phyloP scores from a whole-genome alignment of 2,329 filamentous ascomycete species.

The Cytospora paraplurivora region DNA sequence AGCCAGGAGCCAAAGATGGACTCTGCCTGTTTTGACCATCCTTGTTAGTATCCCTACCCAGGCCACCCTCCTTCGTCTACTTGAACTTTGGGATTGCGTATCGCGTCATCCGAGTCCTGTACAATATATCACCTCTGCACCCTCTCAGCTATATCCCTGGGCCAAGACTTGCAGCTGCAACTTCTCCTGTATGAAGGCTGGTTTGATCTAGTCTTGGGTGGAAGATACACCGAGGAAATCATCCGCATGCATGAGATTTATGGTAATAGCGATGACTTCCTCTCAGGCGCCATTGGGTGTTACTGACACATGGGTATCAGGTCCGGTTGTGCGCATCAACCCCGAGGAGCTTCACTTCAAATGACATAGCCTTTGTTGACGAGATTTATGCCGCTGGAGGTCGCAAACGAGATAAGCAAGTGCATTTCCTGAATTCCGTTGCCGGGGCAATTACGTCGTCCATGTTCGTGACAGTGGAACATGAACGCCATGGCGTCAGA shows the following conservation, averaged over 20 bases:
- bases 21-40: too few species aligned
- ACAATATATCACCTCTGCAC: conserved; percentile 45
- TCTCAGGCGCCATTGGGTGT: too few species aligned
- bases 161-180: conserved; percentile 40
- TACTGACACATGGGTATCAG: neutral
- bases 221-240: conserved; percentile 41
- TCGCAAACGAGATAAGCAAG: conserved; percentile 13
- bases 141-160: conserved; percentile 43
- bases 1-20: too few species aligned
- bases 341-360: conserved; percentile 22
- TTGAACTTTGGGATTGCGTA: too few species aligned
- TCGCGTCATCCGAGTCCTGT: conserved; percentile 26
- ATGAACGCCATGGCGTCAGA: neutral
- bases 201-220: conserved; percentile 41
- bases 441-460: too few species aligned
- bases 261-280: conserved; percentile 31
- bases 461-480: too few species aligned
- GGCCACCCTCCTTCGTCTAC: too few species aligned
- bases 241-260: conserved; percentile 42
- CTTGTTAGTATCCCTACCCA: too few species aligned
- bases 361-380: conserved; percentile 14
- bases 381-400: conserved; percentile 5
- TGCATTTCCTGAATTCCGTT: neutral
- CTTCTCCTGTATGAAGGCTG: conserved; percentile 43
- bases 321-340: conserved; percentile 18